Evolutionary conservation across 768 basidiomycete species (phyloP).

Genomic region (Trametes maxima): DNA sequence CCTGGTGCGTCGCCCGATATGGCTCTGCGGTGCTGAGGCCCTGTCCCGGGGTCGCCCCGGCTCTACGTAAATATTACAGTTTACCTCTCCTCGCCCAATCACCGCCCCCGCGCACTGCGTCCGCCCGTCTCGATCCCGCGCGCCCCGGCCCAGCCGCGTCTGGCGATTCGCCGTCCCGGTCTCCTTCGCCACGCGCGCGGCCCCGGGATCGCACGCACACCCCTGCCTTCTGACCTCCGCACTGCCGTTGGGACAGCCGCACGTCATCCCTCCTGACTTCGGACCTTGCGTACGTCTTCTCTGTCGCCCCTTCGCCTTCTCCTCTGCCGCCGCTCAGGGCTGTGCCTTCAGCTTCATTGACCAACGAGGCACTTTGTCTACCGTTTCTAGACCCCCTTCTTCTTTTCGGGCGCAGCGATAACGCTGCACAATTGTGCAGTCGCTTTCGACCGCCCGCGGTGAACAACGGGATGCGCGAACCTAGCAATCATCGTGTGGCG

Average conservation of each 20-base stretch:
- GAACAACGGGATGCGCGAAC: too few relatives aligned
- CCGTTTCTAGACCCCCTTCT: too few relatives aligned
- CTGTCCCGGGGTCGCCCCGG: slow-evolving; percentile 5
- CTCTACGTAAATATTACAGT: slow-evolving; percentile 21
- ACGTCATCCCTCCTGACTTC: neutral
- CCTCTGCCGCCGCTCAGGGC: neutral
- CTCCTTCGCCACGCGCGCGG: neutral
- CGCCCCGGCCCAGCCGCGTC: slow-evolving; percentile 4
- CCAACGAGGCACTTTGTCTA: too few relatives aligned
- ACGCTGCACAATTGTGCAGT: too few relatives aligned
- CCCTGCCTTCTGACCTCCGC: neutral
- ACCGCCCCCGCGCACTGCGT: neutral
- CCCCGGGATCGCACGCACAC: neutral
- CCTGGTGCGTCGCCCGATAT: slow-evolving; percentile 4
- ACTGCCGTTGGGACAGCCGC: neutral
- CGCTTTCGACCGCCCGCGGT: too few relatives aligned
- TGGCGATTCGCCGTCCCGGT: neutral
- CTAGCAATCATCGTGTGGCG: too few relatives aligned
- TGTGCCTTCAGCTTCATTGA: neutral
- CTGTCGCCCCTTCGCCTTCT: neutral
- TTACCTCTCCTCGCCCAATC: slow-evolving; percentile 20
- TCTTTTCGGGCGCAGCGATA: too few relatives aligned
- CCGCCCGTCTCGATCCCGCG: slow-evolving; percentile 2
- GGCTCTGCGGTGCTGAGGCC: neutral
- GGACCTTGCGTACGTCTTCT: neutral